Percentiles rank a stretch among this genome's conserved stretches.
Evolutionary conservation across 495 filamentous ascomycete genomes (phyloP).

Genomic region (Hypoxylon rickii): DNA sequence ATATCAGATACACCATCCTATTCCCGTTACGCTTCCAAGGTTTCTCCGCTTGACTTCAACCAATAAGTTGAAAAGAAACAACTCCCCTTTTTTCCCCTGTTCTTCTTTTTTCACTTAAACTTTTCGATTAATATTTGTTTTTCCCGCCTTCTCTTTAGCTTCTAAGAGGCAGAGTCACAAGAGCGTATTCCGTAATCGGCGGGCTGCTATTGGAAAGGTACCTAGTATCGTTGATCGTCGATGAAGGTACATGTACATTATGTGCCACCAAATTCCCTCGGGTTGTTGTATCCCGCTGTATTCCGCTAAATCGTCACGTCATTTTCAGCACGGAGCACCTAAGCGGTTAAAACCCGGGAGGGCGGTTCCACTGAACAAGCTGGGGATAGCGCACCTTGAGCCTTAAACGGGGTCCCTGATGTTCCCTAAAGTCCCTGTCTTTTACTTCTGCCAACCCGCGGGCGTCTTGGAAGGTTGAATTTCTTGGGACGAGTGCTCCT

Average conservation of each 20-base stretch:
- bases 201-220: slow-evolving; percentile 15
- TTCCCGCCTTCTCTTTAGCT: neutral
- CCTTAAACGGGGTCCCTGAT: neutral
- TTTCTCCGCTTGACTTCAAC: too few relatives aligned
- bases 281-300: neutral
- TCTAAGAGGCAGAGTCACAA: too few relatives aligned
- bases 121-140: neutral
- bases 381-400: too few relatives aligned
- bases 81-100: slow-evolving; percentile 12
- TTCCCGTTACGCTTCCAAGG: too few relatives aligned
- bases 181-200: slow-evolving; percentile 34
- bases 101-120: neutral
- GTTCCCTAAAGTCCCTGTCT: slow-evolving; percentile 5
- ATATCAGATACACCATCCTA: neutral
- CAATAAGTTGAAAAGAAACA: neutral
- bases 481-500: too few relatives aligned
- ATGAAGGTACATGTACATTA: too few relatives aligned
- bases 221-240: too few relatives aligned
- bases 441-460: too few relatives aligned
- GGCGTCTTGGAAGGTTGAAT: too few relatives aligned
- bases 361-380: slow-evolving; percentile 11
- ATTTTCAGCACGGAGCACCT: slow-evolving; percentile 25
- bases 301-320: slow-evolving; percentile 22
- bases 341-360: slow-evolving; percentile 15
- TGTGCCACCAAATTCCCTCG: too few relatives aligned